Percentiles rank a stretch among this genome's conserved stretches.
Evolutionary conservation across 2,329 filamentous ascomycete species (phyloP).

Genomic region (Magnaporthiopsis rhizophila): DNA sequence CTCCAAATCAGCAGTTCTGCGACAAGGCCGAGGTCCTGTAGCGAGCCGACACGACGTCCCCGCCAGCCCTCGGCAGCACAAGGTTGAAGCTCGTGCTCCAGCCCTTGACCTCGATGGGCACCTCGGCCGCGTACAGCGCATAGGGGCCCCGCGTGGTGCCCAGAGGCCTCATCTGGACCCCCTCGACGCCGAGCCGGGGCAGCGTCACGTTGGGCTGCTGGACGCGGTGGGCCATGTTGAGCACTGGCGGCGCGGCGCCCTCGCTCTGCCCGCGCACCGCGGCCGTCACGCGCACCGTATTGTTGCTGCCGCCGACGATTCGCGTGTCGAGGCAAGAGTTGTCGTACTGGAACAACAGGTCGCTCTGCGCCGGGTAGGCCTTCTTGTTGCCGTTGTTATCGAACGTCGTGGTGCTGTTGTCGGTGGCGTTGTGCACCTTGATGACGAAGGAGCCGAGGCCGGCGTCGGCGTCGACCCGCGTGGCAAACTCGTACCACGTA

Average conservation of each 20-base stretch:
- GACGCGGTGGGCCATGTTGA: not conserved
- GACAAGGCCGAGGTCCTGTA: not conserved
- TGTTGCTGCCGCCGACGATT: not conserved
- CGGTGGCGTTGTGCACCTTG: constrained; percentile 18
- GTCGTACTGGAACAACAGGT: not conserved
- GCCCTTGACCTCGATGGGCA: not conserved
- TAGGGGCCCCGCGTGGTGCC: constrained; percentile 38
- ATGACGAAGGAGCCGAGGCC: constrained; percentile 25
- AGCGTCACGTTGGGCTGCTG: constrained; percentile 32
- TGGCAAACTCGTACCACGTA: constrained; percentile 22
- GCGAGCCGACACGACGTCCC: not conserved
- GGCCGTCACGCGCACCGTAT: constrained; percentile 32
- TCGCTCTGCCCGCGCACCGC: constrained; percentile 16
- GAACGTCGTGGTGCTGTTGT: constrained; percentile 12
- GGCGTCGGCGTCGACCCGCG: constrained; percentile 15
- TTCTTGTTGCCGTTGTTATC: not conserved
- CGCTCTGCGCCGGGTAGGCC: not conserved
- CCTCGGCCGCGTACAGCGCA: constrained; percentile 35
- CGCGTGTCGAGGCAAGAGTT: not conserved
- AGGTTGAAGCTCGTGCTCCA: constrained; percentile 3
- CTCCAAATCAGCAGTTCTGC: not conserved
- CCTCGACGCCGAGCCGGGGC: constrained; percentile 24
- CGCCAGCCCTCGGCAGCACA: not conserved
- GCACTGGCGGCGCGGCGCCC: not conserved
- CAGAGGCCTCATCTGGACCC: constrained; percentile 28